phyloP scores from a whole-genome alignment of 495 filamentous ascomycete genomes.

The Penicillium longicatenatum region DNA sequence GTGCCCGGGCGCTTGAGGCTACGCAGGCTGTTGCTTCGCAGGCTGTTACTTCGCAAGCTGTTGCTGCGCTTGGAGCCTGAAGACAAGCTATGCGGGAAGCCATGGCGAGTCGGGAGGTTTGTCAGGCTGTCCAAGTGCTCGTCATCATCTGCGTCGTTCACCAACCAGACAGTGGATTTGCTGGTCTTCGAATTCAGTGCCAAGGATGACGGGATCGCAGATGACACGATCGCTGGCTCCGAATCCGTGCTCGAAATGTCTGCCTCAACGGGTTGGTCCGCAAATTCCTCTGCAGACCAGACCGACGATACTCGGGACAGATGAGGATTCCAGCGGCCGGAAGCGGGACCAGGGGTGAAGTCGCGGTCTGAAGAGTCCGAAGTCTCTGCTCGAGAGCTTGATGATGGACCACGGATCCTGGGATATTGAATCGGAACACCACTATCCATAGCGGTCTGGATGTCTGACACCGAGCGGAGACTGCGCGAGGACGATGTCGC shows the following conservation, averaged over 20 bases:
- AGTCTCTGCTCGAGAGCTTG: slow-evolving; percentile 49
- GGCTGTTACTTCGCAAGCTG: slow-evolving; percentile 35
- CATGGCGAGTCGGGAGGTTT: slow-evolving; percentile 41
- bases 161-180: slow-evolving; percentile 47
- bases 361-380: slow-evolving; percentile 36
- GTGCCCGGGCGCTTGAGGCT: slow-evolving; percentile 44
- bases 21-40: slow-evolving; percentile 34
- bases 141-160: slow-evolving; percentile 41
- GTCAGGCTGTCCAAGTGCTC: slow-evolving; percentile 46
- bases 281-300: slow-evolving; percentile 47
- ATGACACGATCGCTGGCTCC: background rate
- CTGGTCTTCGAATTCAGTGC: slow-evolving; percentile 4
- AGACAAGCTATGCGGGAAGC: slow-evolving; percentile 36
- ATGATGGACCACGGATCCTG: slow-evolving; percentile 48
- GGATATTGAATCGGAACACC: slow-evolving; percentile 52
- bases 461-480: slow-evolving; percentile 36
- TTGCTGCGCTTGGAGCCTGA: slow-evolving; percentile 43
- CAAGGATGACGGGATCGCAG: background rate
- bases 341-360: slow-evolving; percentile 38
- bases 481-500: slow-evolving; percentile 43
- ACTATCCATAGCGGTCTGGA: slow-evolving; percentile 37
- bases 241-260: slow-evolving; percentile 1
- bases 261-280: slow-evolving; percentile 6
- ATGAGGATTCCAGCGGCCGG: slow-evolving; percentile 69
- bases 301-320: slow-evolving; percentile 74